Conservation (phyloP, 78 protist species). For the Cavenderia fasciculata region DNA sequence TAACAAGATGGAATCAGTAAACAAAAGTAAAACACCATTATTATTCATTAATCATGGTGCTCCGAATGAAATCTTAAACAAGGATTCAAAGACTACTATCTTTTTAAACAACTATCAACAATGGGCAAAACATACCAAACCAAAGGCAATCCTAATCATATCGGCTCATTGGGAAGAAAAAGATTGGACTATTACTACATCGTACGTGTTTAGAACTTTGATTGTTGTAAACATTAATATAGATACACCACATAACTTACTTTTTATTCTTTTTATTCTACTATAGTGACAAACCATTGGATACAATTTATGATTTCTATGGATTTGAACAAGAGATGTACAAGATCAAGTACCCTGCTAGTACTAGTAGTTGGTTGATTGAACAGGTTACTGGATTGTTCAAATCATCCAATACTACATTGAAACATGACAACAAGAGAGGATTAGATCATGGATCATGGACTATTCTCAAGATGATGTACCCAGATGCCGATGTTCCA, state of each 20-base stretch:
- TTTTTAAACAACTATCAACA: background rate
- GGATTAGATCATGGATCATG: slow-evolving; percentile 85
- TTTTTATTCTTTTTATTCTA: no score
- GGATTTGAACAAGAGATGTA: slow-evolving; percentile 78
- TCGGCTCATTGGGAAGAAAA: slow-evolving; percentile 15
- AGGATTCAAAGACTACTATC: slow-evolving; percentile 1
- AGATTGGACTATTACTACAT: background rate
- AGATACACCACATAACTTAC: no score
- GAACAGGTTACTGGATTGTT: background rate
- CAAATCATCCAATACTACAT: background rate
- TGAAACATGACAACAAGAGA: slow-evolving; percentile 15
- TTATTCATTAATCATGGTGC: slow-evolving; percentile 57
- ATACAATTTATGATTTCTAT: slow-evolving; percentile 66
- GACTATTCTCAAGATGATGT: slow-evolving; percentile 27
- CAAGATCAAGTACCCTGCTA: slow-evolving; percentile 44
- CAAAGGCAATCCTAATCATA: slow-evolving; percentile 27
- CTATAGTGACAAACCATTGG: background rate
- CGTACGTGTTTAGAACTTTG: background rate
- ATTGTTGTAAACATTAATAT: no score
- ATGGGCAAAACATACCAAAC: background rate
- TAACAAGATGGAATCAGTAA: background rate
- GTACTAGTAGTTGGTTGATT: background rate
- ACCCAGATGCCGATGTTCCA: slow-evolving; percentile 84
- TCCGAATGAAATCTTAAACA: slow-evolving; percentile 25
- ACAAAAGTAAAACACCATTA: background rate